phyloP scores from a whole-genome alignment of 2,329 filamentous ascomycete genomes.

The Biscogniauxia sp. region DNA sequence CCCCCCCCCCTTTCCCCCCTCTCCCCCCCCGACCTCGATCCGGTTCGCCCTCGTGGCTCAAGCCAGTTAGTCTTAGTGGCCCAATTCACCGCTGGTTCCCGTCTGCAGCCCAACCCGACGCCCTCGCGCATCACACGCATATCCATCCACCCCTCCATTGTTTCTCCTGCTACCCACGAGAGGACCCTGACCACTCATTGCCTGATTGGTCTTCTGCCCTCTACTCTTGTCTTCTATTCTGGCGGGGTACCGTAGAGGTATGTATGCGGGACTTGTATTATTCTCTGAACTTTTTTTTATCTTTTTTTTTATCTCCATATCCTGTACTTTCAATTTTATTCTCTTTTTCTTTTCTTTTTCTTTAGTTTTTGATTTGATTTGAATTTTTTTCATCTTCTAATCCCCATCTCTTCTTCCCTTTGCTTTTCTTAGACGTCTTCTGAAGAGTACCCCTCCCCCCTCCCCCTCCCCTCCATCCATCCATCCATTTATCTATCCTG shows the following conservation, averaged over 20 bases:
- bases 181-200: slow-evolving; percentile 57
- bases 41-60: slow-evolving; percentile 20
- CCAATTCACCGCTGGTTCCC: slow-evolving; percentile 29
- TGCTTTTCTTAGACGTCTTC: too few relatives aligned
- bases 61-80: slow-evolving; percentile 23
- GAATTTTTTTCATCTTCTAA: slow-evolving; percentile 6
- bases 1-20: too few relatives aligned
- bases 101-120: slow-evolving; percentile 32
- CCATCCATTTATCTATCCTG: slow-evolving; percentile 1
- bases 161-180: slow-evolving; percentile 41
- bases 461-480: not conserved
- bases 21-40: not conserved
- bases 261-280: not conserved
- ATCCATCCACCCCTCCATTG: slow-evolving; percentile 9
- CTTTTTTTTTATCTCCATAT: slow-evolving; percentile 7
- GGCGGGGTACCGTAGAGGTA: not conserved
- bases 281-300: slow-evolving; percentile 6
- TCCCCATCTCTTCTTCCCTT: not conserved
- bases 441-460: too few relatives aligned
- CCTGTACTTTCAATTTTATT: not conserved
- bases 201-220: slow-evolving; percentile 57
- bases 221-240: not conserved
- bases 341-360: too few relatives aligned
- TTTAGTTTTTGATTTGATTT: slow-evolving; percentile 8
- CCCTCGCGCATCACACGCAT: slow-evolving; percentile 12